Percentiles rank a stretch among this genome's conserved stretches.
Evolutionary conservation across 2,329 filamentous ascomycete genomes (phyloP).

Genomic region (Xylariaceae sp.): DNA sequence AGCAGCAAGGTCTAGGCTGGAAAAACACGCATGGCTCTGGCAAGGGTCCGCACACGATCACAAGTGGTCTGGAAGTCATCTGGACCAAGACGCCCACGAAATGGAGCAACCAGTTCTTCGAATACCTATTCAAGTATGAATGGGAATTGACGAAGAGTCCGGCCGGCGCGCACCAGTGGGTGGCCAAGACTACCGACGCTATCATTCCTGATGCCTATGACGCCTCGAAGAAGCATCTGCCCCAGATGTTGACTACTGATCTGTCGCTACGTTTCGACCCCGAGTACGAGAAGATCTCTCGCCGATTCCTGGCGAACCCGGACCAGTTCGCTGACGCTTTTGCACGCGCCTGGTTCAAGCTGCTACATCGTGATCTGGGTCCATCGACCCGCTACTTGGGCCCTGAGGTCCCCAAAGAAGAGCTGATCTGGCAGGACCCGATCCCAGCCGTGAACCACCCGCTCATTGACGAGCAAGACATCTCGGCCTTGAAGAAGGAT

Average conservation of each 20-base stretch:
- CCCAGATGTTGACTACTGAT: constrained; percentile 75
- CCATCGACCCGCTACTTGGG: constrained; percentile 67
- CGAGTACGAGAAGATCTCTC: constrained; percentile 70
- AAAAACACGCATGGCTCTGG: constrained; percentile 59
- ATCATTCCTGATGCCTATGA: constrained; percentile 71
- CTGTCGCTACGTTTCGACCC: constrained; percentile 68
- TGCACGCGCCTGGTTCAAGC: constrained; percentile 75
- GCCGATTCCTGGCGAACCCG: constrained; percentile 64
- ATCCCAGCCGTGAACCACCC: constrained; percentile 57
- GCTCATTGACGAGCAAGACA: constrained; percentile 58
- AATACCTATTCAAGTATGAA: constrained; percentile 73
- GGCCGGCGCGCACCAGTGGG: constrained; percentile 72
- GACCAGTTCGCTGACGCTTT: constrained; percentile 67
- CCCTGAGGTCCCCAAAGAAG: constrained; percentile 67
- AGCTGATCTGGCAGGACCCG: constrained; percentile 71
- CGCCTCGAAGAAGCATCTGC: constrained; percentile 64
- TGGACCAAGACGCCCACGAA: constrained; percentile 74
- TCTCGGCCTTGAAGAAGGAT: constrained; percentile 62
- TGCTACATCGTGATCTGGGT: constrained; percentile 75
- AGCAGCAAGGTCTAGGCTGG: constrained; percentile 71
- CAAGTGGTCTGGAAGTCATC: constrained; percentile 71
- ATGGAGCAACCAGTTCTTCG: constrained; percentile 71
- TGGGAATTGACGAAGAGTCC: constrained; percentile 75
- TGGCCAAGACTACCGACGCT: constrained; percentile 62
- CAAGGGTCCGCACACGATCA: constrained; percentile 69